phyloP scores from a whole-genome alignment of 306 rosid species.

The Vicia villosa region DNA sequence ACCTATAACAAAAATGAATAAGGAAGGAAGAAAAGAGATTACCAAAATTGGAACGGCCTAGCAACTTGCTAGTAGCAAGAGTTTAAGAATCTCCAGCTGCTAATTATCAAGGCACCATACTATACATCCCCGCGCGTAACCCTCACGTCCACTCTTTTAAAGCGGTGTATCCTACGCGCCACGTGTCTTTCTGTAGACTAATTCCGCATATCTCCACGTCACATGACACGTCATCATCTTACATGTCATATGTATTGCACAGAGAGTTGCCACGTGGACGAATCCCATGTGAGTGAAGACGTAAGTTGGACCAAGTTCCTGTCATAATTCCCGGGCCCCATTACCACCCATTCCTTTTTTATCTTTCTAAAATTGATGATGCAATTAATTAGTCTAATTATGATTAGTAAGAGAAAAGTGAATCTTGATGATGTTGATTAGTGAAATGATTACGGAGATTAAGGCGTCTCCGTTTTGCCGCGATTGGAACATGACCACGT shows the following conservation, averaged over 20 bases:
- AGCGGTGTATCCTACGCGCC: too few species aligned
- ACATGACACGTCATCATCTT: slow-evolving; percentile 36
- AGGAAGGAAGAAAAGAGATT: too few species aligned
- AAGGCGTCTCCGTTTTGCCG: neutral
- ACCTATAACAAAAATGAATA: too few species aligned
- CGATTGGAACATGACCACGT: slow-evolving; percentile 42
- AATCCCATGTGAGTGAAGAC: slow-evolving; percentile 39
- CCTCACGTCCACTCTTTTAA: too few species aligned
- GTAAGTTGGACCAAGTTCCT: slow-evolving; percentile 42
- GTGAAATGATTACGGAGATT: neutral
- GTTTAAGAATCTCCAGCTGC: too few species aligned
- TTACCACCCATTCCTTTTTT: too few species aligned
- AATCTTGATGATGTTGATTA: neutral
- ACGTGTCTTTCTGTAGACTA: neutral
- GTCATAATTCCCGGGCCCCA: slow-evolving; percentile 35
- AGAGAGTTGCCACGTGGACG: slow-evolving; percentile 26
- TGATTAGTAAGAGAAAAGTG: neutral
- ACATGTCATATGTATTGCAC: slow-evolving; percentile 34
- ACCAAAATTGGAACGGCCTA: too few species aligned
- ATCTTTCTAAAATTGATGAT: too few species aligned
- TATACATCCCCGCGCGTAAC: too few species aligned
- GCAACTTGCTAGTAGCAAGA: too few species aligned
- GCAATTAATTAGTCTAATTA: neutral
- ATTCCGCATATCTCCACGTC: slow-evolving; percentile 41
- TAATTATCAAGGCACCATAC: too few species aligned